Evolutionary conservation across 2,329 filamentous ascomycete genomes (phyloP).

Genomic region (Aspergillus melleus): DNA sequence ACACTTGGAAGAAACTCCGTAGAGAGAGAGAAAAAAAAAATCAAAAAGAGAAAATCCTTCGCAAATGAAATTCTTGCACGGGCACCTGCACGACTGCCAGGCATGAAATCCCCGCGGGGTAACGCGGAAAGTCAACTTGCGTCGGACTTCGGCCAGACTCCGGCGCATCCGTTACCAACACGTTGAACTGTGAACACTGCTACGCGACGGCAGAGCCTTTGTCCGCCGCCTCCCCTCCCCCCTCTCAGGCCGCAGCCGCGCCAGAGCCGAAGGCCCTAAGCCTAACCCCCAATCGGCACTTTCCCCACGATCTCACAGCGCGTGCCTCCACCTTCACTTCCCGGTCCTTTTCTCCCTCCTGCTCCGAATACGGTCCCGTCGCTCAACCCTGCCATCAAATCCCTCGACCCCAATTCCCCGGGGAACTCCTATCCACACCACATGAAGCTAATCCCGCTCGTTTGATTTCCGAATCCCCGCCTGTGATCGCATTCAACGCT

Average conservation of each 20-base stretch:
- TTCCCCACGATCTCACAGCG: not conserved
- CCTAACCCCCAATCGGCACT: not conserved
- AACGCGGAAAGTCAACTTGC: not conserved
- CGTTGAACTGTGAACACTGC: no score
- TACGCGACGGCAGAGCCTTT: not conserved
- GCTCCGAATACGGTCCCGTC: no score
- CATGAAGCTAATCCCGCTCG: not conserved
- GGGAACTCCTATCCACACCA: no score
- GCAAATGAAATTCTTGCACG: not conserved
- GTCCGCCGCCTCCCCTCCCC: not conserved
- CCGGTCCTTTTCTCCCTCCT: no score
- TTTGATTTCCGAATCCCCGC: not conserved
- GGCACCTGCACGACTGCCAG: not conserved
- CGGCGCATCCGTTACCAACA: not conserved
- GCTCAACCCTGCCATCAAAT: not conserved
- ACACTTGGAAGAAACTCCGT: not conserved
- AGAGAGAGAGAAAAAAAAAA: not conserved
- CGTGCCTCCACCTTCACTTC: no score
- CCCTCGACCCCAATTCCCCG: not conserved
- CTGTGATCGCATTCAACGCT: not conserved
- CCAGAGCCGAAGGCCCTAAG: not conserved
- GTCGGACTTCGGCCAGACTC: not conserved
- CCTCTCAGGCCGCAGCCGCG: no score
- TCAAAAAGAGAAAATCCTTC: not conserved
- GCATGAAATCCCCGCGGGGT: constrained; percentile 3